These are phyloP conservation scores for Lolium multiflorum DNA, from an alignment of 176 grass and related monocot genomes.

Conservation along the genomic window DNA sequence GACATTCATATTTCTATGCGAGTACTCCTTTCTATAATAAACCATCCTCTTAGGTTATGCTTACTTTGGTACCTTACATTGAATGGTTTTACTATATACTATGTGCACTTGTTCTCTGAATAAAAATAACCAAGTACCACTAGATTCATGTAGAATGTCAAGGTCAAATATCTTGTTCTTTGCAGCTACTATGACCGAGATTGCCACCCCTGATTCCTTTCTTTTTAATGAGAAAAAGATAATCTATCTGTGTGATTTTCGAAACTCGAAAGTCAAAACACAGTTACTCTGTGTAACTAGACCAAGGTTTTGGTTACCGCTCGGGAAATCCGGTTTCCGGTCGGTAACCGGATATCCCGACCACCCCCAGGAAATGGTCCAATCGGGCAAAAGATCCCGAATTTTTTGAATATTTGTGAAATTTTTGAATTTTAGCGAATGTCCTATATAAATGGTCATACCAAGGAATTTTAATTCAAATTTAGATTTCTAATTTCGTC, in stretches of 20 bases:
- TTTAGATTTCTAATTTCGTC: too few species aligned
- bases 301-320: too few species aligned
- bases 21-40: not conserved
- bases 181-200: not conserved
- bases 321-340: too few species aligned
- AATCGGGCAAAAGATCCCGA: too few species aligned
- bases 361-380: too few species aligned
- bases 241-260: not conserved
- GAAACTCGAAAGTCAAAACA: not conserved
- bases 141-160: not conserved
- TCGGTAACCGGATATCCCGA: too few species aligned
- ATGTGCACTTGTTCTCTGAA: slow-evolving; percentile 5
- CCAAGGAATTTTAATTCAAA: too few species aligned
- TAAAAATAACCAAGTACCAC: not conserved
- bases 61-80: not conserved
- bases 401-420: too few species aligned
- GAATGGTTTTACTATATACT: slow-evolving; percentile 10
- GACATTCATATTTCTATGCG: not conserved
- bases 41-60: not conserved
- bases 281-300: not conserved
- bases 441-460: too few species aligned
- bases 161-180: slow-evolving; percentile 14
- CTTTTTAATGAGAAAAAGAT: slow-evolving; percentile 14
- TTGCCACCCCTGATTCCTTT: not conserved
- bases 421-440: too few species aligned